Evolutionary conservation across 306 rosid species (phyloP).

Genomic region (Malus asiatica): DNA sequence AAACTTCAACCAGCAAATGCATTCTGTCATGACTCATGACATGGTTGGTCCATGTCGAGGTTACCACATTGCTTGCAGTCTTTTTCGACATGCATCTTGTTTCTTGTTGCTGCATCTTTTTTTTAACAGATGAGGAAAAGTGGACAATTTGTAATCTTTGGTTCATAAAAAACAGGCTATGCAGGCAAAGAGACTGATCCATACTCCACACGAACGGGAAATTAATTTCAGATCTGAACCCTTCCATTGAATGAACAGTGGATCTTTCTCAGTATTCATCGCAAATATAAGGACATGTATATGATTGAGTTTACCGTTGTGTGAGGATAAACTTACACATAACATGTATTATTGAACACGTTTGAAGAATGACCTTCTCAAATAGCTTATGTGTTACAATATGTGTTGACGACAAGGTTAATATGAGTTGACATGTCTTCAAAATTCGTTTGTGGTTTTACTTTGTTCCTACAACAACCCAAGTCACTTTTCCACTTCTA

Average conservation of each 20-base stretch:
- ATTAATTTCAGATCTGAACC: too few species aligned
- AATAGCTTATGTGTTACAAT: not conserved
- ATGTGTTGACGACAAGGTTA: too few species aligned
- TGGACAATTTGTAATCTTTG: not conserved
- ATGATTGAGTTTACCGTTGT: too few species aligned
- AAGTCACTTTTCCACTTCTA: too few species aligned
- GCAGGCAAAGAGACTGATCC: not conserved
- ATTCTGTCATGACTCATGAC: slow-evolving; percentile 3
- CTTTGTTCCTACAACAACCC: not conserved
- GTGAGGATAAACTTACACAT: too few species aligned
- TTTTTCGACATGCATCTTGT: slow-evolving; percentile 69
- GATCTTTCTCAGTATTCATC: too few species aligned
- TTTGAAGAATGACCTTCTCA: too few species aligned
- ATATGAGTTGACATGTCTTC: not conserved
- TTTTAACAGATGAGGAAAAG: not conserved
- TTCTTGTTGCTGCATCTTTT: slow-evolving; percentile 32
- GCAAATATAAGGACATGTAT: too few species aligned
- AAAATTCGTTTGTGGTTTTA: not conserved
- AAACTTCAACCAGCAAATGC: not conserved
- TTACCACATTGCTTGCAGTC: slow-evolving; percentile 66
- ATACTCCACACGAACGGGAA: not conserved
- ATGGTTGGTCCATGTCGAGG: slow-evolving; percentile 49
- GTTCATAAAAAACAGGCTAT: not conserved
- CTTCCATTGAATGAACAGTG: too few species aligned
- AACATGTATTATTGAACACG: too few species aligned